These are phyloP conservation scores for Teratosphaeria gauchensis DNA, from an alignment of 2,329 filamentous ascomycete species.

Conservation along the genomic window DNA sequence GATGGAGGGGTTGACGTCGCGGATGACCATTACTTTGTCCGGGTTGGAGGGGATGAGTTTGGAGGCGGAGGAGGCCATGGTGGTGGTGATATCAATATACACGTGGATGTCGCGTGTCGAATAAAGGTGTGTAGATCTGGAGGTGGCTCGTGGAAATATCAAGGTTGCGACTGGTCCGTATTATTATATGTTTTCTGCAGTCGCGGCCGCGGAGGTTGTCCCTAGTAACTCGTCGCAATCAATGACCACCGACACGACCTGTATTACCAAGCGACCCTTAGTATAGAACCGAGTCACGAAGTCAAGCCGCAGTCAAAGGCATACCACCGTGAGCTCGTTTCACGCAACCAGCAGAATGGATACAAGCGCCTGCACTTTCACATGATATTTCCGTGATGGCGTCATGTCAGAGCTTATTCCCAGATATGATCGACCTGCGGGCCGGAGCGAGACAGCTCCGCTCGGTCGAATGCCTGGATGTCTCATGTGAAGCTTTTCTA, in stretches of 20 bases:
- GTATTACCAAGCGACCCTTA: not conserved
- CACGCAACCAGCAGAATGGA: not conserved
- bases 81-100: not conserved
- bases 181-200: too few relatives aligned
- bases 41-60: slow-evolving; percentile 52
- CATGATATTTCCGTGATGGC: not conserved
- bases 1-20: slow-evolving; percentile 69
- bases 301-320: not conserved
- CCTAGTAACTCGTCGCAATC: not conserved
- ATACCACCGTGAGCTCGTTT: not conserved
- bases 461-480: not conserved
- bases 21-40: slow-evolving; percentile 79
- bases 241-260: too few relatives aligned
- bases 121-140: not conserved
- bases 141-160: too few relatives aligned
- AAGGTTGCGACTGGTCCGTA: too few relatives aligned
- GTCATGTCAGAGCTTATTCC: not conserved
- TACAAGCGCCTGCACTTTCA: not conserved
- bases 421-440: not conserved
- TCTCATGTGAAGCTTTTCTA: too few relatives aligned
- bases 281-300: not conserved
- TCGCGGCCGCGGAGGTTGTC: not conserved
- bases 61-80: slow-evolving; percentile 21
- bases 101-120: not conserved
- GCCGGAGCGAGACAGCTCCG: not conserved